Conservation (phyloP, 306 rosid genomes). For the Quercus variabilis region DNA sequence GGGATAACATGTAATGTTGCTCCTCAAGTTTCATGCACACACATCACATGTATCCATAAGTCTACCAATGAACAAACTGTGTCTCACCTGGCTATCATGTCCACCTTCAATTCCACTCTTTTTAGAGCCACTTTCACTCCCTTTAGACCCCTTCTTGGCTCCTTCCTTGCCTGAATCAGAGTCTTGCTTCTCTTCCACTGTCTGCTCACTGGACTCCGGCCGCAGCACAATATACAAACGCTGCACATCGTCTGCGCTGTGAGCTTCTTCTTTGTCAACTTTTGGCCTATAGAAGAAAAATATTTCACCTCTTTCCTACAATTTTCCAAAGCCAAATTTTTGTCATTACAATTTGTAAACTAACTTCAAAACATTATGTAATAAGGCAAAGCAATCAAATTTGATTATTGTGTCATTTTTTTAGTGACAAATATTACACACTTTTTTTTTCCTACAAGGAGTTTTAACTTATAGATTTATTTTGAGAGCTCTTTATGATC, state of each 20-base stretch:
- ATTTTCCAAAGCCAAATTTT: neutral
- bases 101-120: slow-evolving; percentile 27
- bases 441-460: rapidly evolving
- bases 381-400: too few species aligned
- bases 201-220: slow-evolving; percentile 42
- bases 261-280: slow-evolving; percentile 53
- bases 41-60: neutral
- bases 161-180: slow-evolving; percentile 38
- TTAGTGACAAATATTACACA: too few species aligned
- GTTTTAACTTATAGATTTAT: too few species aligned
- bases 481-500: too few species aligned
- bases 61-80: neutral
- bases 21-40: too few species aligned
- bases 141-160: slow-evolving; percentile 1
- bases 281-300: slow-evolving; percentile 61
- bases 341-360: neutral
- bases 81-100: slow-evolving; percentile 36
- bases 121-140: neutral
- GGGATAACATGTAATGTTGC: too few species aligned
- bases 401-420: too few species aligned
- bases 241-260: slow-evolving; percentile 48
- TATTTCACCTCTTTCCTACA: slow-evolving; percentile 59
- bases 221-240: slow-evolving; percentile 48
- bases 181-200: slow-evolving; percentile 24
- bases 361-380: neutral